phyloP scores from a whole-genome alignment of 768 basidiomycete genomes.

The Boletus vermiculosoides region DNA sequence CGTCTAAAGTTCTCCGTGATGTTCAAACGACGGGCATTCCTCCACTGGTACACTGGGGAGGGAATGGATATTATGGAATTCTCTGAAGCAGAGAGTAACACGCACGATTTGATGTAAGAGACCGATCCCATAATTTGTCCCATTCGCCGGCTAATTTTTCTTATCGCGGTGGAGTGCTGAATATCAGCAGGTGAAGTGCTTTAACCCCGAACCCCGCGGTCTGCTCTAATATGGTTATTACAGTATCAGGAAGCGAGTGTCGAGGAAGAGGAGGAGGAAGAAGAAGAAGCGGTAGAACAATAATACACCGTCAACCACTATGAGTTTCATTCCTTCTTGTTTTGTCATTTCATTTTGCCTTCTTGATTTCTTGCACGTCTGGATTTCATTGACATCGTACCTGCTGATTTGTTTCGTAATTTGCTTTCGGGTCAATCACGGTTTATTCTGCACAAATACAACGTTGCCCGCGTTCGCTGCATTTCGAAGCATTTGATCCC shows the following conservation, averaged over 20 bases:
- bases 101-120: constrained; percentile 75
- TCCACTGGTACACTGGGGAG: constrained; percentile 90
- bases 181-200: constrained; percentile 71
- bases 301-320: constrained; percentile 12
- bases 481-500: background rate
- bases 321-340: background rate
- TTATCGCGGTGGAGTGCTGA: constrained; percentile 58
- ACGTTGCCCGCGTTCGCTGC: background rate
- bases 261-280: constrained; percentile 43
- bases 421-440: constrained; percentile 9
- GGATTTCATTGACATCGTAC: constrained; percentile 14
- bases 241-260: constrained; percentile 62
- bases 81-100: constrained; percentile 84
- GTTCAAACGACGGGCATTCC: constrained; percentile 82
- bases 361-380: constrained; percentile 1
- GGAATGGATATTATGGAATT: constrained; percentile 88
- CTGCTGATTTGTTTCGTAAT: constrained; percentile 22
- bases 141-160: constrained; percentile 5
- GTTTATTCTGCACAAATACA: background rate
- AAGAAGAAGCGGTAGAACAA: constrained; percentile 32
- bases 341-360: background rate
- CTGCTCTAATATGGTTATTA: background rate
- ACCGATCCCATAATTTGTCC: background rate
- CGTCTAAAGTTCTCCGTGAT: constrained; percentile 63
- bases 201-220: background rate